Conservation (phyloP, 2,329 filamentous ascomycete genomes). For the Hirsutella minnesotensis region DNA sequence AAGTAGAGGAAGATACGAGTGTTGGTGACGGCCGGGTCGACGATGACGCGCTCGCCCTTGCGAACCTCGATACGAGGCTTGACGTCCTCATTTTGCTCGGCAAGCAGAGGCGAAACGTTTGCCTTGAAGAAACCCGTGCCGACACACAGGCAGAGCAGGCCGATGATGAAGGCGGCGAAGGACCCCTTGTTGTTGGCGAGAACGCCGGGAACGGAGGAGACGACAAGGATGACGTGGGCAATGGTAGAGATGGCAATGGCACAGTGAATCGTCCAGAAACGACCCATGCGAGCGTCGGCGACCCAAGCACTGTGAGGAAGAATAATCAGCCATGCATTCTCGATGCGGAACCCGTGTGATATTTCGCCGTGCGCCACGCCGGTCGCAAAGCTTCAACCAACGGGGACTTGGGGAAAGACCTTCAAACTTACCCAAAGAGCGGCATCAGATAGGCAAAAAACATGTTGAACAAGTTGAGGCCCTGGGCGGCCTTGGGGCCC, state of each 20-base stretch:
- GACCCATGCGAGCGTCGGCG: constrained; percentile 60
- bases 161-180: constrained; percentile 58
- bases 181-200: constrained; percentile 45
- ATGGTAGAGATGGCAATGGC: constrained; percentile 54
- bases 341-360: too few species aligned
- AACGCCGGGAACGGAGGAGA: constrained; percentile 51
- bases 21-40: constrained; percentile 57
- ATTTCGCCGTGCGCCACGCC: too few species aligned
- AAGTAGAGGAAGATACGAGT: constrained; percentile 57
- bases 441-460: constrained; percentile 53
- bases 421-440: constrained; percentile 34
- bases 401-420: too few species aligned
- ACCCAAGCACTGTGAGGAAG: constrained; percentile 25
- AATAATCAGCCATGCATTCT: not conserved
- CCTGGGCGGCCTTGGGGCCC: constrained; percentile 39
- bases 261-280: constrained; percentile 61
- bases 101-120: constrained; percentile 62
- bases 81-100: constrained; percentile 54
- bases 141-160: constrained; percentile 40
- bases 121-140: constrained; percentile 75
- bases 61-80: constrained; percentile 44
- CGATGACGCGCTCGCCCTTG: constrained; percentile 54
- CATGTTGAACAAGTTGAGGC: constrained; percentile 39
- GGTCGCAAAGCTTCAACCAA: not conserved
- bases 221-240: constrained; percentile 54